Evolutionary conservation across 2,329 filamentous ascomycete species (phyloP).

Genomic region (Fusarium buxicola): DNA sequence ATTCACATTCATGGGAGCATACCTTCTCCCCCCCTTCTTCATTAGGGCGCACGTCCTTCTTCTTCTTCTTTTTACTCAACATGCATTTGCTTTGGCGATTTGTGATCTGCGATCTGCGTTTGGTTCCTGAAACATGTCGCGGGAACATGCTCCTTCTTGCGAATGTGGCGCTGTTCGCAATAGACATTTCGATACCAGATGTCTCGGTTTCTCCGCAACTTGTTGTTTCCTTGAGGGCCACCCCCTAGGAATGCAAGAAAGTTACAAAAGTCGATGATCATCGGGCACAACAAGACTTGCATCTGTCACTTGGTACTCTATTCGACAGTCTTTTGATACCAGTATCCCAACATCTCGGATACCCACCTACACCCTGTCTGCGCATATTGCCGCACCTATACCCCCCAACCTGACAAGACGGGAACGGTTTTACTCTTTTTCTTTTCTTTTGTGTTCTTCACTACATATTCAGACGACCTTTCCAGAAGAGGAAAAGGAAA

Average conservation of each 20-base stretch:
- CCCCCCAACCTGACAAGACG: constrained; percentile 35
- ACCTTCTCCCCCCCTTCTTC: constrained; percentile 30
- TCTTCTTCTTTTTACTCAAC: constrained; percentile 27
- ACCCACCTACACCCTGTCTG: constrained; percentile 32
- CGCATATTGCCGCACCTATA: constrained; percentile 47
- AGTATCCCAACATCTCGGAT: constrained; percentile 40
- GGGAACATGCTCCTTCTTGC: constrained; percentile 28
- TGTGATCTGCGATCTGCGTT: constrained; percentile 30
- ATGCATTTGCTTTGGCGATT: constrained; percentile 39
- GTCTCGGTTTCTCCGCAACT: constrained; percentile 37
- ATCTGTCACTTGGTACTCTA: constrained; percentile 36
- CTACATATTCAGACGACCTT: constrained; percentile 40
- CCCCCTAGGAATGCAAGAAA: constrained; percentile 13
- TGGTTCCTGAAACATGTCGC: constrained; percentile 41
- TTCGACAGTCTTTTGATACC: constrained; percentile 43
- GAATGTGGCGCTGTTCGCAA: constrained; percentile 36
- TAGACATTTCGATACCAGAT: constrained; percentile 37
- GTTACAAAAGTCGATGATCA: constrained; percentile 21
- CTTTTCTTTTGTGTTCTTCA: constrained; percentile 36
- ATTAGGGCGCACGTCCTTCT: constrained; percentile 40
- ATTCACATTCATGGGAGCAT: constrained; percentile 35
- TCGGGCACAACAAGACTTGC: constrained; percentile 19
- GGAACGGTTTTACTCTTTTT: constrained; percentile 30
- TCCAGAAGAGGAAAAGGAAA: constrained; percentile 26
- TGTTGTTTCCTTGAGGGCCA: constrained; percentile 13